A percentile compares a stretch with the other conserved stretches of the same genome.
Evolutionary conservation across 768 basidiomycete genomes (phyloP).

Genomic region (Trametes sanguinea): DNA sequence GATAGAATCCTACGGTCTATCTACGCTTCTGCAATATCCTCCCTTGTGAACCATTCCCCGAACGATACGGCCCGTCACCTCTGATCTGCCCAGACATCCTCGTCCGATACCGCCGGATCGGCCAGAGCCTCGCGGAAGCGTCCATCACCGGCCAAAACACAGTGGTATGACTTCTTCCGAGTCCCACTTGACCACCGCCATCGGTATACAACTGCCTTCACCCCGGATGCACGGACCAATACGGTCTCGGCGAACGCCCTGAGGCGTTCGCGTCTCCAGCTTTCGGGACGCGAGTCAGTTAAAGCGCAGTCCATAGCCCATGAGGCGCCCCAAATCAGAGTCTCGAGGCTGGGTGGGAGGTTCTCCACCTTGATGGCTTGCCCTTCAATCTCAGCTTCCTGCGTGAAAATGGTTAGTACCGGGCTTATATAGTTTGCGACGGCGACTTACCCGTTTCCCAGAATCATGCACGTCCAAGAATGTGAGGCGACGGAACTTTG

Average conservation of each 20-base stretch:
- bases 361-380: background rate
- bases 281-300: background rate
- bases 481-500: background rate
- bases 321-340: slow-evolving; percentile 1
- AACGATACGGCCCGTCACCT: background rate
- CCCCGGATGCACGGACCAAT: background rate
- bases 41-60: too few relatives aligned
- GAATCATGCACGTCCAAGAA: background rate
- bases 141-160: background rate
- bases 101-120: background rate
- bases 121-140: background rate
- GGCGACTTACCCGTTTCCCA: background rate
- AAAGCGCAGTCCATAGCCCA: slow-evolving; percentile 5
- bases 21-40: too few relatives aligned
- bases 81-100: background rate
- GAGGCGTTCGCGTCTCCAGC: background rate
- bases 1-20: too few relatives aligned
- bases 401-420: background rate
- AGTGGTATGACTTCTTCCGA: background rate
- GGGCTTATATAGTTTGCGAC: too few relatives aligned
- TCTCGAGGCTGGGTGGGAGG: background rate
- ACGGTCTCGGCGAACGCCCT: background rate
- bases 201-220: slow-evolving; percentile 3
- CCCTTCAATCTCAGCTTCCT: background rate
- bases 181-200: background rate